Conservation (phyloP, 306 rosid species). For the Citrullus amarus region DNA sequence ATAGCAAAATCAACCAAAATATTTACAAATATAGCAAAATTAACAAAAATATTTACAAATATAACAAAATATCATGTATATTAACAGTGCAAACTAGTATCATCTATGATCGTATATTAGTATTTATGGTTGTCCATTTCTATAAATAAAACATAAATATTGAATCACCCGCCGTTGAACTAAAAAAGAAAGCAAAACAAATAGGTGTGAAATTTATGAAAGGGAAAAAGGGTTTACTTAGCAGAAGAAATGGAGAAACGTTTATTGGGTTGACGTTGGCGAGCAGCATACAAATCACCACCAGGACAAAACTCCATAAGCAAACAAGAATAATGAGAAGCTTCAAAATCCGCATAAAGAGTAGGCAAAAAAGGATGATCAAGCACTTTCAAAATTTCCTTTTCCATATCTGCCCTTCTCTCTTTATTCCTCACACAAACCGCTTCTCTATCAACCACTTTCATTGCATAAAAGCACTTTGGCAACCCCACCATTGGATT, state of each 20-base stretch:
- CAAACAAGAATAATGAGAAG: slow-evolving; percentile 89
- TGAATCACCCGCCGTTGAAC: too few species aligned
- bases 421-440: slow-evolving; percentile 68
- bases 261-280: slow-evolving; percentile 61
- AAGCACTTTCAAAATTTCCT: slow-evolving; percentile 64
- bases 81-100: too few species aligned
- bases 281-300: slow-evolving; percentile 74
- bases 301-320: slow-evolving; percentile 99
- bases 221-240: slow-evolving; percentile 13
- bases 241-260: slow-evolving; percentile 61
- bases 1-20: too few species aligned
- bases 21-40: too few species aligned
- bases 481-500: slow-evolving; percentile 54
- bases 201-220: too few species aligned
- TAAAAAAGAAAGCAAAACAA: too few species aligned
- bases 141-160: too few species aligned
- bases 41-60: too few species aligned
- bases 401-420: slow-evolving; percentile 88
- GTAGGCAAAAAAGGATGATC: slow-evolving; percentile 95
- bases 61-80: too few species aligned
- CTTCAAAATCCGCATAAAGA: slow-evolving; percentile 72
- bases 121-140: too few species aligned
- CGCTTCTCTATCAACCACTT: slow-evolving; percentile 93
- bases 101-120: too few species aligned
- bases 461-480: slow-evolving; percentile 82